Conservation (phyloP, 2,329 filamentous ascomycete species). For the Beauveria brongniartii region DNA sequence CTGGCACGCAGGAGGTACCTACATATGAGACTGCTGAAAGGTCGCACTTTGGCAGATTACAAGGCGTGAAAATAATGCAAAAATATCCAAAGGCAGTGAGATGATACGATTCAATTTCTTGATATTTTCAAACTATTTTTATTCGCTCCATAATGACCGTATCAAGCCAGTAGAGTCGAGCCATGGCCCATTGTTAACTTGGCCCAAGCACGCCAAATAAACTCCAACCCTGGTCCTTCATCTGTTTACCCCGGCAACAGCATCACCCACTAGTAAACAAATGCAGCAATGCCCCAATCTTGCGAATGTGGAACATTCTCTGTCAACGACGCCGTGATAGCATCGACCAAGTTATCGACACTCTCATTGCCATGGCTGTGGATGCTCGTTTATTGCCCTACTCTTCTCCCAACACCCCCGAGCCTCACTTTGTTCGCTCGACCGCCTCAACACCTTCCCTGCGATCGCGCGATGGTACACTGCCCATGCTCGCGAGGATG, state of each 20-base stretch:
- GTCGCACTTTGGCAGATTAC: no score
- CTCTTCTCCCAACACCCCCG: slow-evolving; percentile 23
- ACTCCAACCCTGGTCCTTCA: neutral
- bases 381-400: slow-evolving; percentile 39
- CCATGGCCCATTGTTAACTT: no score
- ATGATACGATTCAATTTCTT: no score
- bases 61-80: no score
- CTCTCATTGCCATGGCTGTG: slow-evolving; percentile 33
- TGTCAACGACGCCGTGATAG: slow-evolving; percentile 32
- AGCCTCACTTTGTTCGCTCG: slow-evolving; percentile 41
- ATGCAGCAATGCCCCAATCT: slow-evolving; percentile 2
- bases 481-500: slow-evolving; percentile 48
- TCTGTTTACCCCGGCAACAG: slow-evolving; percentile 25
- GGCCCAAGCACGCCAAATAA: neutral
- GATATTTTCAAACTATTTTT: no score
- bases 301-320: slow-evolving; percentile 31
- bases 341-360: slow-evolving; percentile 31
- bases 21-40: no score
- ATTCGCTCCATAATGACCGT: no score
- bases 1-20: no score
- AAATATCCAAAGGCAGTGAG: no score
- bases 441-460: slow-evolving; percentile 73
- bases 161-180: no score
- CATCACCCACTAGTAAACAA: slow-evolving; percentile 28
- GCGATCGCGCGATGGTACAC: slow-evolving; percentile 61